Percentiles rank a stretch among this genome's conserved stretches.
Conservation (phyloP, 2,329 filamentous ascomycete genomes). For the Penicillium sp. region DNA sequence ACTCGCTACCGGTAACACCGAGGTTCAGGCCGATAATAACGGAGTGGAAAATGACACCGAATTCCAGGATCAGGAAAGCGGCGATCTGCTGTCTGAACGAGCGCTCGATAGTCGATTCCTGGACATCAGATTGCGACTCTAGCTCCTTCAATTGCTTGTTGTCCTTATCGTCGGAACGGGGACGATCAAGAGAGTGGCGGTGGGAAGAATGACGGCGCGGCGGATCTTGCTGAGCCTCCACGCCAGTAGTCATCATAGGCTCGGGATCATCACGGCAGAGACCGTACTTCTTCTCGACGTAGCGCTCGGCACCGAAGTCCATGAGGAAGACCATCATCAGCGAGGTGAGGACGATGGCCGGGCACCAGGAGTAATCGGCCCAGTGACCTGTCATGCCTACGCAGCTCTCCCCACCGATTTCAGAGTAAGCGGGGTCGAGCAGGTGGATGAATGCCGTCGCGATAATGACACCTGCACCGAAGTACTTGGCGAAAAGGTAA, state of each 20-base stretch:
- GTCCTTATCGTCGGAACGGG: constrained; percentile 9
- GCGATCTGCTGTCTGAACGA: constrained; percentile 41
- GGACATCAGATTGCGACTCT: constrained; percentile 7
- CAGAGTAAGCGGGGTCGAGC: constrained; percentile 46
- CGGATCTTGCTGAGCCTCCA: not conserved
- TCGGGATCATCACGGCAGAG: constrained; percentile 25
- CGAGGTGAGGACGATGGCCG: constrained; percentile 52
- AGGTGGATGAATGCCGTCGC: constrained; percentile 52
- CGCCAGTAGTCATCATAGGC: constrained; percentile 15
- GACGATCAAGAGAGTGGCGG: not conserved
- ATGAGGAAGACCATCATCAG: constrained; percentile 50
- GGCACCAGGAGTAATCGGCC: constrained; percentile 54
- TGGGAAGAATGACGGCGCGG: not conserved
- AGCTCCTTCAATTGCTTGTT: constrained; percentile 18
- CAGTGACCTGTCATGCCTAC: constrained; percentile 57
- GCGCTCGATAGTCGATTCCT: constrained; percentile 21
- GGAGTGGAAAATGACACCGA: constrained; percentile 64
- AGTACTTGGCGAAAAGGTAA: constrained; percentile 51
- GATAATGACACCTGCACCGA: constrained; percentile 49
- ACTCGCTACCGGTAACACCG: constrained; percentile 59
- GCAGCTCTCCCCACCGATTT: constrained; percentile 51
- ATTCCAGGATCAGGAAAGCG: constrained; percentile 54
- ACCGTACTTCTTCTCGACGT: constrained; percentile 24
- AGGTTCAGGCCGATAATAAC: constrained; percentile 65
- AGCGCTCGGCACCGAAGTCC: constrained; percentile 26